These are phyloP conservation scores for Geotrichum aggregatum DNA, from an alignment of 1,139 yeast genomes.

Conservation along the genomic window DNA sequence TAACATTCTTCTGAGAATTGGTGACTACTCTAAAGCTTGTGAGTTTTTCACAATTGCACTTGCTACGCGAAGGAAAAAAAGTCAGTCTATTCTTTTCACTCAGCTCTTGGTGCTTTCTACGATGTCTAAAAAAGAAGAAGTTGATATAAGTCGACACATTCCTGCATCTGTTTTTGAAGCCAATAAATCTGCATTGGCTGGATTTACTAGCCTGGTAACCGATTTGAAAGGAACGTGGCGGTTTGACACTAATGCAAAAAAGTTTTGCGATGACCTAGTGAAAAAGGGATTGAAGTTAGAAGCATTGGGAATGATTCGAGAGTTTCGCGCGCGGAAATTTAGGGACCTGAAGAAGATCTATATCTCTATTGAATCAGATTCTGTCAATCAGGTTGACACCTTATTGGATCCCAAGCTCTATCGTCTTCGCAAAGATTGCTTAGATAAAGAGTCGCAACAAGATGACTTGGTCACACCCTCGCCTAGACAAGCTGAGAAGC, in stretches of 20 bases:
- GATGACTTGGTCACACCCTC: background rate
- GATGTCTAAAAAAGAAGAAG: slow-evolving; percentile 20
- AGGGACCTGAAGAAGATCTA: slow-evolving; percentile 9
- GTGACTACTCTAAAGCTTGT: slow-evolving; percentile 27
- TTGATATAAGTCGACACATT: slow-evolving; percentile 10
- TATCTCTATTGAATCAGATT: slow-evolving; percentile 5
- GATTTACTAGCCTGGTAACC: background rate
- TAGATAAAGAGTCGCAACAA: background rate
- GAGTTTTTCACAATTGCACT: slow-evolving; percentile 28
- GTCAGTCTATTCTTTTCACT: slow-evolving; percentile 20
- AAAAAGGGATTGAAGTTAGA: background rate
- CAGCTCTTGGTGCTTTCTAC: slow-evolving; percentile 22
- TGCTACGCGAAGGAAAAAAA: slow-evolving; percentile 19
- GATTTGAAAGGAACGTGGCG: background rate
- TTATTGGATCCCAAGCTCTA: background rate
- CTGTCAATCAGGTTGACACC: slow-evolving; percentile 1
- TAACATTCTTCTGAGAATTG: slow-evolving; percentile 23
- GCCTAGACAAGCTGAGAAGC: background rate
- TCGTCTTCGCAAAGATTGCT: background rate
- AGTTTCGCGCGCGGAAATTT: slow-evolving; percentile 13
- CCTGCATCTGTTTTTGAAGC: slow-evolving; percentile 9
- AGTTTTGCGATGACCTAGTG: background rate
- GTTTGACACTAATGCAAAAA: background rate
- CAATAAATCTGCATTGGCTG: slow-evolving; percentile 1
- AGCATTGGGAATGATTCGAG: slow-evolving; percentile 5